Evolutionary conservation across 176 grass and related monocot species (phyloP).

Genomic region (Poa annua): DNA sequence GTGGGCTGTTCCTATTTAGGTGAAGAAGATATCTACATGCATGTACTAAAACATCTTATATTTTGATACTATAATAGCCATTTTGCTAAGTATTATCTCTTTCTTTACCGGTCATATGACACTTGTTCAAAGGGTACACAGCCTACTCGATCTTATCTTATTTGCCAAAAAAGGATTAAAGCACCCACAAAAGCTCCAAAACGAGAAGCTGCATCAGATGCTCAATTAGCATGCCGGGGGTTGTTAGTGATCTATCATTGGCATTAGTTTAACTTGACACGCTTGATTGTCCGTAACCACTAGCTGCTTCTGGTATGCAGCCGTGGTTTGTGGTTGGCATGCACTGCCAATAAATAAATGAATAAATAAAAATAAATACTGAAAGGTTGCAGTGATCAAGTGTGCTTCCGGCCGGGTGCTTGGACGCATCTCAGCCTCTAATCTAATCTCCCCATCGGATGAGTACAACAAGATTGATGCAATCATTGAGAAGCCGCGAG

Average conservation of each 20-base stretch:
- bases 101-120: background rate
- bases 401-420: background rate
- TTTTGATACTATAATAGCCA: too few relatives aligned
- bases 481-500: too few relatives aligned
- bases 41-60: too few relatives aligned
- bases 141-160: background rate
- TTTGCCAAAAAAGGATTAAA: background rate
- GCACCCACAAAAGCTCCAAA: background rate
- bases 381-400: background rate
- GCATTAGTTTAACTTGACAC: background rate
- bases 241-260: background rate
- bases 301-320: background rate
- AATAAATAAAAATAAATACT: background rate
- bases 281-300: conserved; percentile 1
- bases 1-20: too few relatives aligned
- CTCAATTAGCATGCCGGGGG: background rate
- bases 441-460: too few relatives aligned
- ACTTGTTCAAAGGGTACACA: background rate
- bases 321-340: conserved; percentile 13
- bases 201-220: conserved; percentile 8
- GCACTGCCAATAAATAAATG: background rate
- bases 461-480: too few relatives aligned
- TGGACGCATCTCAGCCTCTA: too few relatives aligned
- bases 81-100: too few relatives aligned
- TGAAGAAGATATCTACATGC: too few relatives aligned